Conservation (phyloP, 2,329 filamentous ascomycete genomes). For the Cladorrhinum sp. region DNA sequence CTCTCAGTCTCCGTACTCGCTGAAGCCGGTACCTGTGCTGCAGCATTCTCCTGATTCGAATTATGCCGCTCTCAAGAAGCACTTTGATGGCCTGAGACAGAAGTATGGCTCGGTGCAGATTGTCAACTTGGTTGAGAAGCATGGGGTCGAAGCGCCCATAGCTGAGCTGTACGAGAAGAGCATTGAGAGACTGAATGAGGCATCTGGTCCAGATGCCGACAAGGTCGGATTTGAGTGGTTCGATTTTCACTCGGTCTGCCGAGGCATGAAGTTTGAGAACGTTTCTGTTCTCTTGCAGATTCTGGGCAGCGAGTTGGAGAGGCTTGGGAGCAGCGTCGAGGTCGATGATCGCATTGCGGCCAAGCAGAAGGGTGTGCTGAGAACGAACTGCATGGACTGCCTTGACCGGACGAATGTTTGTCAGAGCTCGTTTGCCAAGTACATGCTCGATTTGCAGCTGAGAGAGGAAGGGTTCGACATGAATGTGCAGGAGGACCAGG, state of each 20-base stretch:
- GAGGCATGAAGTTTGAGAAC: slow-evolving; percentile 97
- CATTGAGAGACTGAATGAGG: slow-evolving; percentile 63
- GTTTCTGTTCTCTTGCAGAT: slow-evolving; percentile 74
- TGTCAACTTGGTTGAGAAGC: slow-evolving; percentile 84
- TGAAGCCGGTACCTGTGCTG: slow-evolving; percentile 80
- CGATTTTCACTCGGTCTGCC: slow-evolving; percentile 88
- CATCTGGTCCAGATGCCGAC: slow-evolving; percentile 42
- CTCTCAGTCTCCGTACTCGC: slow-evolving; percentile 87
- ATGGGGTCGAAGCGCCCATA: slow-evolving; percentile 75
- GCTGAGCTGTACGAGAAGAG: slow-evolving; percentile 74
- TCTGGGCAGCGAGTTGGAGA: slow-evolving; percentile 64
- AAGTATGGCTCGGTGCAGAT: slow-evolving; percentile 76
- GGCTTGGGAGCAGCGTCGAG: slow-evolving; percentile 67
- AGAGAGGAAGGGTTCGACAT: slow-evolving; percentile 73
- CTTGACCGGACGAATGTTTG: slow-evolving; percentile 94
- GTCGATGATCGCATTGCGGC: slow-evolving; percentile 41
- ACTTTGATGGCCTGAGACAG: slow-evolving; percentile 67
- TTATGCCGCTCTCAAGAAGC: slow-evolving; percentile 70
- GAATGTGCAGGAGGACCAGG: slow-evolving; percentile 70
- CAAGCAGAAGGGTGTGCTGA: slow-evolving; percentile 71
- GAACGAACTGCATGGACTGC: slow-evolving; percentile 99
- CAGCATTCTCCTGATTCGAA: slow-evolving; percentile 81
- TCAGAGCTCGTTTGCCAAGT: slow-evolving; percentile 84
- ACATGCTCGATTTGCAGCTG: slow-evolving; percentile 77
- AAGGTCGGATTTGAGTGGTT: slow-evolving; percentile 86